Base-by-base conservation (phyloP, 345 rosid species). In the Gossypium turneri region DNA sequence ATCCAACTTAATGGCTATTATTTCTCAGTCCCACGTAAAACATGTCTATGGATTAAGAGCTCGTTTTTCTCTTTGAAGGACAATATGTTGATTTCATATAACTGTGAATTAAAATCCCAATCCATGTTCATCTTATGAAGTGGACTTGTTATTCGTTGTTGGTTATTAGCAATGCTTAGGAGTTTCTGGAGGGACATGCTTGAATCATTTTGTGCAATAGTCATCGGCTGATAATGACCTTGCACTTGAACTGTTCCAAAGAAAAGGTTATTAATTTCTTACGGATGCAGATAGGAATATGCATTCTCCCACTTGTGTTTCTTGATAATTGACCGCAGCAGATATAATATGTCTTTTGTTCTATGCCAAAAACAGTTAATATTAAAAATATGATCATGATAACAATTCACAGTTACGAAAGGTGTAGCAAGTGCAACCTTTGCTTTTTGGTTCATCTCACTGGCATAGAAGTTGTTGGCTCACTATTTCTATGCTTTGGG, bases 131-230 rank as follows among this genome's bases (percentile, higher is more conserved):
- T 50, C 58, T 68, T 50, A 51, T 51, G 45, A 68, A 68, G 12
- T 25, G 24, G 27, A 68, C 22, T 68, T 68, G 43, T 24, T 22
- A 47, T 27, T 51, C 25, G 10, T 69, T 51, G 59, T 22, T 27
- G 58, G 45, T 69, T 45, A 24, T 67, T 24, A 17, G 12, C 2
- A 68, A 48, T 68, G 13, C 58, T 15, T 20, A 10, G 34, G 57
- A 69, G 24, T 9, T 68, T 69, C 19, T 17, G 58, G 11, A 16
- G 27, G 29, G 25, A 24, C 12, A 22, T 48, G 11, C 38, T 16
- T 48, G 43, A 68, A 68, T 68, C 22, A 16, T 48, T 48, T 70
- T 34, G 20, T 52, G 62, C 61, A 70, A 41, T 56, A 16, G 41
- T 29, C 47, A 20, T 72, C 7, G 7, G 41, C 65, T 29, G n/a